These are phyloP conservation scores for Ascoidea asiatica DNA, from an alignment of 805 yeast genomes.

Conservation along the genomic window DNA sequence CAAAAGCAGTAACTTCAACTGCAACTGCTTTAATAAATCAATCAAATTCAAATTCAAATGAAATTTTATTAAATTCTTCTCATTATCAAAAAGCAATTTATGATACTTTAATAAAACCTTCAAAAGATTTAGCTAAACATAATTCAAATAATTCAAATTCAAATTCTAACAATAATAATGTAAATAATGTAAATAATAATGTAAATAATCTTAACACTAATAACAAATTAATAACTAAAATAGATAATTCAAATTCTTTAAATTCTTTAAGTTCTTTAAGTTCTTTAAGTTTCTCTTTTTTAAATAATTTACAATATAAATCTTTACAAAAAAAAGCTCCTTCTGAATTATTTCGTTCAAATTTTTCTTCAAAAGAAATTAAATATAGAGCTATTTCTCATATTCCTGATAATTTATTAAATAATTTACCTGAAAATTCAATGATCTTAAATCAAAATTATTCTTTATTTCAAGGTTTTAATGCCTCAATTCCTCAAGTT, in stretches of 20 bases:
- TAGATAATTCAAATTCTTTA: constrained; percentile 18
- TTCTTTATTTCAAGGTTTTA: constrained; percentile 59
- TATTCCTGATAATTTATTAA: constrained; percentile 49
- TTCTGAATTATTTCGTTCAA: constrained; percentile 17
- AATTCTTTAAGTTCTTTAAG: too few relatives aligned
- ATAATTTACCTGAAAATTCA: constrained; percentile 31
- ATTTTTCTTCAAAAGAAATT: constrained; percentile 20
- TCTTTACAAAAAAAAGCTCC: constrained; percentile 18
- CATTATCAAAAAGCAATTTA: constrained; percentile 32
- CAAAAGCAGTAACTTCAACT: constrained; percentile 39
- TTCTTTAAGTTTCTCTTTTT: constrained; percentile 19
- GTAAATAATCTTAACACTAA: constrained; percentile 1
- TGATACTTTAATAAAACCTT: constrained; percentile 24
- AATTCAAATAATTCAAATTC: constrained; percentile 8
- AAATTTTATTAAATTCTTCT: constrained; percentile 23
- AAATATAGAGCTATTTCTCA: constrained; percentile 34
- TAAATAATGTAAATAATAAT: constrained; percentile 7
- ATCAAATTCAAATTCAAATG: constrained; percentile 11
- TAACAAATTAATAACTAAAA: constrained; percentile 11
- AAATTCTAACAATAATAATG: too few relatives aligned
- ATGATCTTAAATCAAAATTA: constrained; percentile 16
- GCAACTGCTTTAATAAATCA: constrained; percentile 34
- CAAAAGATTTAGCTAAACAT: constrained; percentile 14
- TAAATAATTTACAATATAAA: constrained; percentile 25
- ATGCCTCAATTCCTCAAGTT: constrained; percentile 41